Percentiles rank a stretch among this genome's conserved stretches.
Evolutionary conservation across 1,139 yeast species (phyloP).

Genomic region (Pichia sp.): DNA sequence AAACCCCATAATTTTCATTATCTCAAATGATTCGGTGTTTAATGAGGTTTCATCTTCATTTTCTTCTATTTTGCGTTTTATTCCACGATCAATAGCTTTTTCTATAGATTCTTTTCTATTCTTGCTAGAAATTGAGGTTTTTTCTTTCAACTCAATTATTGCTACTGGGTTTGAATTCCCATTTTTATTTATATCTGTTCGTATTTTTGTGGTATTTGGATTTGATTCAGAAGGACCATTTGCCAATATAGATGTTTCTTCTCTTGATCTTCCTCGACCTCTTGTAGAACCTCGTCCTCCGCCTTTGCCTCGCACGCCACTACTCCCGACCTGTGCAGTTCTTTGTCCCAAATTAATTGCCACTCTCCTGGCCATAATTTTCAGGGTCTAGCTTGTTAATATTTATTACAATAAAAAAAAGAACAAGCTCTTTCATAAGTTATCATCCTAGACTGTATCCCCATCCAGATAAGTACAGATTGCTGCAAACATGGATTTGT

Average conservation of each 20-base stretch:
- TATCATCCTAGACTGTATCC: no score
- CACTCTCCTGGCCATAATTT: constrained; percentile 16
- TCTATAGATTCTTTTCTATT: neutral
- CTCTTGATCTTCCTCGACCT: neutral
- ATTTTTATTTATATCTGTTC: neutral
- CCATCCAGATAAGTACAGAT: no score
- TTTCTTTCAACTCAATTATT: neutral
- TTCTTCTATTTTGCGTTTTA: neutral
- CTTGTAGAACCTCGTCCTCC: neutral
- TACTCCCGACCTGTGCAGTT: neutral
- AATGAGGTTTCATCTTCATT: neutral
- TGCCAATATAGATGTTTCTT: neutral
- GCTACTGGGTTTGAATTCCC: neutral
- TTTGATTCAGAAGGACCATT: neutral
- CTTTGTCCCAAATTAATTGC: constrained; percentile 14
- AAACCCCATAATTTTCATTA: constrained; percentile 58
- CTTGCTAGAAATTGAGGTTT: neutral
- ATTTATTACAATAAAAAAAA: no score
- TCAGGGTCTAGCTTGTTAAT: no score
- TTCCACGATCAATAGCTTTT: neutral
- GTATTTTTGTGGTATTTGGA: neutral
- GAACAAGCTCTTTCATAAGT: no score
- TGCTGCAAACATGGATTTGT: no score
- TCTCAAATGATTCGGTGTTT: constrained; percentile 16
- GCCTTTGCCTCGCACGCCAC: neutral